Percentiles rank a stretch among this genome's conserved stretches.
Conservation (phyloP, 345 rosid genomes). For the Arabidopsis thaliana region DNA sequence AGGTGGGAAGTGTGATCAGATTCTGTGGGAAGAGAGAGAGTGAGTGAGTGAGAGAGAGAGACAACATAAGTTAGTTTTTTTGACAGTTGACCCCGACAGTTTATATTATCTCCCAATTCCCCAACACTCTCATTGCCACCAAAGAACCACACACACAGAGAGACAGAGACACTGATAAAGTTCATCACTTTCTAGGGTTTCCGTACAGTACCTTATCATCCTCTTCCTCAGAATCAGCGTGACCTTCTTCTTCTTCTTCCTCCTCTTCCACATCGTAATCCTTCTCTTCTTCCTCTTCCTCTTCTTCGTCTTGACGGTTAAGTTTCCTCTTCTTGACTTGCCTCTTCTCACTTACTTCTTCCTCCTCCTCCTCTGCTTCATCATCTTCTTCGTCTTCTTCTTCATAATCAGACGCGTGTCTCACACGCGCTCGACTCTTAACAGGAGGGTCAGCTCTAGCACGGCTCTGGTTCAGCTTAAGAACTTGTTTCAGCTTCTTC, state of each 20-base stretch:
- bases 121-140: slow-evolving; percentile 40
- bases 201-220: slow-evolving; percentile 41
- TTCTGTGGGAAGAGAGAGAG: slow-evolving; percentile 63
- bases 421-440: slow-evolving; percentile 41
- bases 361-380: slow-evolving; percentile 47
- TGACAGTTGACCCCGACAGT: slow-evolving; percentile 94
- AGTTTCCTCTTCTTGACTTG: slow-evolving; percentile 45
- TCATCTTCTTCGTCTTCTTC: slow-evolving; percentile 49
- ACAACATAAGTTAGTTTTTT: slow-evolving; percentile 57
- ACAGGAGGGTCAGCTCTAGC: slow-evolving; percentile 41
- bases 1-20: slow-evolving; percentile 78
- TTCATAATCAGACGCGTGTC: slow-evolving; percentile 42
- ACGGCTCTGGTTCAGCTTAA: slow-evolving; percentile 67
- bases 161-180: not conserved
- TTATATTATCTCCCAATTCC: slow-evolving; percentile 49
- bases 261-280: slow-evolving; percentile 34
- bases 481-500: slow-evolving; percentile 82
- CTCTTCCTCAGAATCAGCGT: slow-evolving; percentile 25
- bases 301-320: slow-evolving; percentile 35
- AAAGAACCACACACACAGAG: slow-evolving; percentile 18
- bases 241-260: not conserved
- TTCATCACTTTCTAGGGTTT: slow-evolving; percentile 37
- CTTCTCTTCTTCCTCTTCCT: slow-evolving; percentile 22
- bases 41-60: slow-evolving; percentile 22
- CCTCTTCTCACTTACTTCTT: slow-evolving; percentile 36